phyloP scores from a whole-genome alignment of 805 yeast genomes.

The Barnettozyma vustinii region DNA sequence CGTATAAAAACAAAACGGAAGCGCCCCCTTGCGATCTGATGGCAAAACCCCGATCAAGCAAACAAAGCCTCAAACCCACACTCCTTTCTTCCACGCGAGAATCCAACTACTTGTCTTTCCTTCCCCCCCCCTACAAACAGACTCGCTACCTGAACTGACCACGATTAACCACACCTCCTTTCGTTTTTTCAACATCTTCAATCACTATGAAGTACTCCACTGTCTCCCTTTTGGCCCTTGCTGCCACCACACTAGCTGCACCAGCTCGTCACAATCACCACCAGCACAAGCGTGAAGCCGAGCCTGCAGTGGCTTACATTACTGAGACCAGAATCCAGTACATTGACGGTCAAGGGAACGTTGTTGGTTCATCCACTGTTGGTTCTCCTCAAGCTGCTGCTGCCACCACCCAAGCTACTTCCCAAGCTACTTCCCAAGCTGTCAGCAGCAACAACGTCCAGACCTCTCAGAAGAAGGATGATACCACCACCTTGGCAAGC shows the following conservation, averaged over 20 bases:
- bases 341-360: constrained; percentile 30
- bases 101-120: constrained; percentile 8
- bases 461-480: constrained; percentile 14
- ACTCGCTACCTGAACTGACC: background rate
- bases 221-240: constrained; percentile 27
- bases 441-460: constrained; percentile 10
- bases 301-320: constrained; percentile 32
- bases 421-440: too few relatives aligned
- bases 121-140: background rate
- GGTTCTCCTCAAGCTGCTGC: background rate
- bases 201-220: constrained; percentile 17
- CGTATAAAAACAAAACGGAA: background rate
- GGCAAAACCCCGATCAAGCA: background rate
- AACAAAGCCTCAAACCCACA: background rate
- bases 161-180: background rate
- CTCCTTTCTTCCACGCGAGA: background rate
- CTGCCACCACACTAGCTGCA: constrained; percentile 25
- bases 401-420: background rate
- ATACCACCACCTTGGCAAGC: constrained; percentile 17
- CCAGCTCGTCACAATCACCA: constrained; percentile 37
- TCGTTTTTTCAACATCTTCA: background rate
- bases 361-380: constrained; percentile 11
- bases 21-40: background rate
- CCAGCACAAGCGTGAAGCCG: constrained; percentile 36
- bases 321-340: constrained; percentile 29